Conservation (phyloP, 371 early-diverging fungal species). For the Mortierella sp. region DNA sequence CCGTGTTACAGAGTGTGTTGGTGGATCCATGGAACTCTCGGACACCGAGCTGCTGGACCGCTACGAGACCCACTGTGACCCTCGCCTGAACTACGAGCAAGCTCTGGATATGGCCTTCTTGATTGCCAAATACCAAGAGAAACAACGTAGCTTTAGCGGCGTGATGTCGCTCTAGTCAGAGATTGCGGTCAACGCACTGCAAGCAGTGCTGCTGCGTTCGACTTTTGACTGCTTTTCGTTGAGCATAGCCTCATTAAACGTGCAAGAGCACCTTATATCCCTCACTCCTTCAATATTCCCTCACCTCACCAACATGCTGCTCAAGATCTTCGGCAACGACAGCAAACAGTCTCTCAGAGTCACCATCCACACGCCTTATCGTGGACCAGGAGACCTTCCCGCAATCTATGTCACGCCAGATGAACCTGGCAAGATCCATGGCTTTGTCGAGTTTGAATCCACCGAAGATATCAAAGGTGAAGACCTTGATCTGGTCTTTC, state of each 20-base stretch:
- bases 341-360: constrained; percentile 15
- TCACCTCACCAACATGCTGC: constrained; percentile 13
- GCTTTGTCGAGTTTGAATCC: constrained; percentile 34
- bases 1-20: constrained; percentile 92
- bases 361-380: constrained; percentile 22
- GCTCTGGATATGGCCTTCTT: constrained; percentile 95
- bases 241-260: too few relatives aligned
- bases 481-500: constrained; percentile 33
- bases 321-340: constrained; percentile 9
- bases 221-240: constrained; percentile 15
- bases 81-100: constrained; percentile 95
- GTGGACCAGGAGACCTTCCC: constrained; percentile 41
- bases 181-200: background rate
- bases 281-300: background rate
- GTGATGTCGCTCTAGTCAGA: constrained; percentile 27
- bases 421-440: constrained; percentile 13
- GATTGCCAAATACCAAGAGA: constrained; percentile 87
- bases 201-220: background rate
- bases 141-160: constrained; percentile 61
- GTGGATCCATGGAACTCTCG: constrained; percentile 93
- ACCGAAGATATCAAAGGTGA: constrained; percentile 29
- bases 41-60: constrained; percentile 85
- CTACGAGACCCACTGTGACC: constrained; percentile 96
- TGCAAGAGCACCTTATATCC: too few relatives aligned
- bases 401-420: constrained; percentile 40